Conservation (phyloP, 1,284 basidiomycete genomes). For the Marasmius sp. region DNA sequence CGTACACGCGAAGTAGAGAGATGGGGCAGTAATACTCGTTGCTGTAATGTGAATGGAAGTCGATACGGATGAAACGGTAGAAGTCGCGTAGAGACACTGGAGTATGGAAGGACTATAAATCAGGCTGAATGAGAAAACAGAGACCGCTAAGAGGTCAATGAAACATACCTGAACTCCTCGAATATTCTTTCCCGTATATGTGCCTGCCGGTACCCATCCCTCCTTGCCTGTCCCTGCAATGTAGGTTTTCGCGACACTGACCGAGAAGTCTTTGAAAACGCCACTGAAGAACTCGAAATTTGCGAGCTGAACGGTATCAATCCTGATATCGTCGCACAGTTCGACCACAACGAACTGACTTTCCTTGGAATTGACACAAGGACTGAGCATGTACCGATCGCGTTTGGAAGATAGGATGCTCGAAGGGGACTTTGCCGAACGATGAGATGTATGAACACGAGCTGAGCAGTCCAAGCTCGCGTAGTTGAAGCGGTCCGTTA, state of each 20-base stretch:
- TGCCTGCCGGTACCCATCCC: slow-evolving; percentile 72
- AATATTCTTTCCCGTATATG: slow-evolving; percentile 85
- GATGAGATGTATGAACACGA: slow-evolving; percentile 83
- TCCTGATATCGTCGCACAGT: slow-evolving; percentile 94
- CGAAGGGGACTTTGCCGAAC: slow-evolving; percentile 80
- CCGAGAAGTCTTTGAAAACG: slow-evolving; percentile 89
- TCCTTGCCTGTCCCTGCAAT: slow-evolving; percentile 50
- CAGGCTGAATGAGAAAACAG: slow-evolving; percentile 3
- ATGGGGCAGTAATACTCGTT: slow-evolving; percentile 97
- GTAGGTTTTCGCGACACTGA: slow-evolving; percentile 82
- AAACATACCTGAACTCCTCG: slow-evolving; percentile 83
- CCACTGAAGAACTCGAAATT: slow-evolving; percentile 99
- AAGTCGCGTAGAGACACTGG: slow-evolving; percentile 73
- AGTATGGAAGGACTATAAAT: slow-evolving; percentile 70
- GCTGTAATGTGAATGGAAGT: slow-evolving; percentile 93
- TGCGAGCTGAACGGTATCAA: slow-evolving; percentile 94
- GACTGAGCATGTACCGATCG: slow-evolving; percentile 97
- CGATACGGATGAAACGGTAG: slow-evolving; percentile 92
- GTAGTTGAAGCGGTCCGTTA: slow-evolving; percentile 89
- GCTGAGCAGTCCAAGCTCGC: slow-evolving; percentile 93
- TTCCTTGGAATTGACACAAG: slow-evolving; percentile 62
- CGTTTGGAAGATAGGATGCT: slow-evolving; percentile 88
- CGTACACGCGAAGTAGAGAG: slow-evolving; percentile 91
- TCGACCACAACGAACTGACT: slow-evolving; percentile 92
- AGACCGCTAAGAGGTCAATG: background rate